phyloP scores from a whole-genome alignment of 2,329 filamentous ascomycete genomes.

The Ophiostoma angusticollis region DNA sequence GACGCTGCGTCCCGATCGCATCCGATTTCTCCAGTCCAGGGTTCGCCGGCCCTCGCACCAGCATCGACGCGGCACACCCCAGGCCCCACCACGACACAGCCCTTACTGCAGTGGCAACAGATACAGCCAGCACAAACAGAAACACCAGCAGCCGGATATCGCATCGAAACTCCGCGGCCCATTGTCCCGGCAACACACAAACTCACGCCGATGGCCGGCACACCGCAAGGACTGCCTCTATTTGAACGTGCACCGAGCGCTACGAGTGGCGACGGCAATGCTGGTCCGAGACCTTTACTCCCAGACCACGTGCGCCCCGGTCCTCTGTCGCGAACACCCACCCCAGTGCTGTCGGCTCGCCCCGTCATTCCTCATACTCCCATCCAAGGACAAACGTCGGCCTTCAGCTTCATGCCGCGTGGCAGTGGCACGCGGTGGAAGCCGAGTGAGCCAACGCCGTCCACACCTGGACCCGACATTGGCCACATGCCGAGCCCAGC shows the following conservation, averaged over 20 bases:
- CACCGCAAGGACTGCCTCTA: not conserved
- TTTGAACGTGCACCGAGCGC: not conserved
- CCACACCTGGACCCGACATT: constrained; percentile 35
- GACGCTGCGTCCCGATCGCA: too few relatives aligned
- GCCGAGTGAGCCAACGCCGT: constrained; percentile 38
- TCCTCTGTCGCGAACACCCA: constrained; percentile 6
- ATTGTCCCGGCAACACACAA: constrained; percentile 4
- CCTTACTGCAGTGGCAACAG: too few relatives aligned
- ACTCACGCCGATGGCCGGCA: constrained; percentile 1
- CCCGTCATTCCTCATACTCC: constrained; percentile 9
- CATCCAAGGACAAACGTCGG: not conserved
- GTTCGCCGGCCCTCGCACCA: too few relatives aligned
- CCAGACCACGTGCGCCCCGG: constrained; percentile 8
- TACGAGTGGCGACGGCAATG: not conserved
- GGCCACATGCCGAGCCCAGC: constrained; percentile 38
- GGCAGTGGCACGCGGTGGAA: constrained; percentile 46
- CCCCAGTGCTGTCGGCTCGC: constrained; percentile 9
- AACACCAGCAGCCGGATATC: not conserved
- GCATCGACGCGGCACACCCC: too few relatives aligned
- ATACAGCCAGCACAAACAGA: not conserved
- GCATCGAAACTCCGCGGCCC: constrained; percentile 1
- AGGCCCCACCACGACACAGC: too few relatives aligned
- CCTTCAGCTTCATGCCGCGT: constrained; percentile 9
- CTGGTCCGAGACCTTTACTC: constrained; percentile 2
- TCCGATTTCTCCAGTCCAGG: too few relatives aligned